These are phyloP conservation scores for Ceratocystis colombiana DNA, from an alignment of 2,329 filamentous ascomycete genomes.

Conservation along the genomic window DNA sequence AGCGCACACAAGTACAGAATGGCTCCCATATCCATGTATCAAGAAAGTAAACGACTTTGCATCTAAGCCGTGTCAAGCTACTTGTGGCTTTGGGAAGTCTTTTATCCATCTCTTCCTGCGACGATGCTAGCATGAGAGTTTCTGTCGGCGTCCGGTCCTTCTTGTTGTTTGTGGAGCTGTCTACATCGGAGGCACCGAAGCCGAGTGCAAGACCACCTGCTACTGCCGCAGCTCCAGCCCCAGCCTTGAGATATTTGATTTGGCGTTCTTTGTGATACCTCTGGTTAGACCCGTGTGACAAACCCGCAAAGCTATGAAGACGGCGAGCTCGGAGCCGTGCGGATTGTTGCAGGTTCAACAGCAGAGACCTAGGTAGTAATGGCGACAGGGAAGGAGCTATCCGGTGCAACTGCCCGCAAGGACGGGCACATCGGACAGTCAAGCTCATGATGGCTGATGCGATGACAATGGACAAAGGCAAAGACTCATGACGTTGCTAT, in stretches of 20 bases:
- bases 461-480: background rate
- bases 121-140: conserved; percentile 75
- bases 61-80: conserved; percentile 48
- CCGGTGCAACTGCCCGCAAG: background rate
- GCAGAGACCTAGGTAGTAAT: background rate
- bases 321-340: background rate
- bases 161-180: background rate
- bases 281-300: background rate
- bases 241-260: conserved; percentile 17
- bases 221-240: conserved; percentile 9
- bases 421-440: conserved; percentile 20
- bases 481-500: conserved; percentile 15
- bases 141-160: conserved; percentile 38
- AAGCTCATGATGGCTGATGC: conserved; percentile 22
- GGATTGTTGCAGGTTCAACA: background rate
- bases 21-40: conserved; percentile 75
- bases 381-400: background rate
- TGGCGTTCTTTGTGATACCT: background rate
- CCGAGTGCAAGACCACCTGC: conserved; percentile 17
- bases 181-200: background rate
- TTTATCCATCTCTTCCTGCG: conserved; percentile 65
- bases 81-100: conserved; percentile 52
- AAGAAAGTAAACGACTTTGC: conserved; percentile 54
- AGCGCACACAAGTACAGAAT: conserved; percentile 74
- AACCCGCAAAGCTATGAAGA: background rate